Percentiles rank a stretch among this genome's conserved stretches.
phyloP scores from a whole-genome alignment of 495 filamentous ascomycete species.

The Penicillium daleae region DNA sequence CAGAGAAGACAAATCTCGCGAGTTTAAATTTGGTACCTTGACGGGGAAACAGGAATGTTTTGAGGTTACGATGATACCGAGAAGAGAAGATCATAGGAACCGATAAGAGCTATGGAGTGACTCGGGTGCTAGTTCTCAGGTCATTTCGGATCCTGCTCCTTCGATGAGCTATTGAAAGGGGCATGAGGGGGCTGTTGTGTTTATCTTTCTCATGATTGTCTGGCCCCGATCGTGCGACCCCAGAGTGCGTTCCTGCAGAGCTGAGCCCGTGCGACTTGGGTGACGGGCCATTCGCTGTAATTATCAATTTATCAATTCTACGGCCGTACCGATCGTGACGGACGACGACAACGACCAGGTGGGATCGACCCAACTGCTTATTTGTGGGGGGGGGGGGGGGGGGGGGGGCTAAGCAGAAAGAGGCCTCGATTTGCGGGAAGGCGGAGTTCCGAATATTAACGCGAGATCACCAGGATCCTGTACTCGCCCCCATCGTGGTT shows the following conservation, averaged over 20 bases:
- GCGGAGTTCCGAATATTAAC: too few relatives aligned
- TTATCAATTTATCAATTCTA: not conserved
- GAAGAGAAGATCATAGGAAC: not conserved
- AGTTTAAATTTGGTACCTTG: not conserved
- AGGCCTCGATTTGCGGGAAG: not conserved
- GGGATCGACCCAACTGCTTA: conserved; percentile 3
- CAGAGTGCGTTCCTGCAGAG: not conserved
- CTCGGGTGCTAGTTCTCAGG: too few relatives aligned
- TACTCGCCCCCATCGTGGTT: not conserved
- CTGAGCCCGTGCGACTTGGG: not conserved
- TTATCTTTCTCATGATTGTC: not conserved
- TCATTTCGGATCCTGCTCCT: too few relatives aligned
- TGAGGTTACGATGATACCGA: not conserved
- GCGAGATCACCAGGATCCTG: too few relatives aligned
- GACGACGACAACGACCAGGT: not conserved
- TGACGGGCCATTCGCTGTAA: too few relatives aligned
- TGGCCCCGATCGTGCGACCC: not conserved
- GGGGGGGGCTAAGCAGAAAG: not conserved
- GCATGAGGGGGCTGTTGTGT: not conserved
- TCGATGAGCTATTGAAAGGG: not conserved
- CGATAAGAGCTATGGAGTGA: not conserved
- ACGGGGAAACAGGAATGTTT: not conserved
- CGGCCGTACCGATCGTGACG: conserved; percentile 1
- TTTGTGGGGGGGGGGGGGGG: conserved; percentile 3
- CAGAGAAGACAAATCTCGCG: not conserved